Evolutionary conservation across 2,329 filamentous ascomycete genomes (phyloP).

Genomic region (Hypoxylon sp.): DNA sequence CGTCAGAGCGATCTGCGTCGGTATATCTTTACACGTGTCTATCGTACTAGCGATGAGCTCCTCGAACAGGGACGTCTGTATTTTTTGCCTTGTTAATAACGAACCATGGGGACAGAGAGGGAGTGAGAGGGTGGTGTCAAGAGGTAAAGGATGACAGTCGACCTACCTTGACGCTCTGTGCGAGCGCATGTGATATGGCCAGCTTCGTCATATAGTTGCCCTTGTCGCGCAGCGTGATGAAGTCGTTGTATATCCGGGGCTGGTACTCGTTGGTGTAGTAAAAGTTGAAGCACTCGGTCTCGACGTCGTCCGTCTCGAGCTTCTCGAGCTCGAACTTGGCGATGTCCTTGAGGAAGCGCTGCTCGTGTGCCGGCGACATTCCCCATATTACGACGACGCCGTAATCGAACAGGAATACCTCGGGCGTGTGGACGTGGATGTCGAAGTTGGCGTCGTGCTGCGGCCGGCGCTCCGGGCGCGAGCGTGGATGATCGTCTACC

Average conservation of each 20-base stretch:
- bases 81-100: not conserved
- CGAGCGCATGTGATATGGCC: constrained; percentile 92
- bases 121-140: not conserved
- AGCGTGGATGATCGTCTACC: constrained; percentile 46
- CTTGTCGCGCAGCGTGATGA: constrained; percentile 93
- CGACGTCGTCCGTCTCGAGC: constrained; percentile 84
- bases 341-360: constrained; percentile 90
- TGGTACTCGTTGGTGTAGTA: constrained; percentile 99
- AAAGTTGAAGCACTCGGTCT: constrained; percentile 97
- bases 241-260: constrained; percentile 98
- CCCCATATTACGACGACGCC: constrained; percentile 98
- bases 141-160: constrained; percentile 13
- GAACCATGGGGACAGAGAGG: not conserved
- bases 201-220: constrained; percentile 98
- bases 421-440: constrained; percentile 86
- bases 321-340: constrained; percentile 94
- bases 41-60: constrained; percentile 94
- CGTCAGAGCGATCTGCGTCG: constrained; percentile 88
- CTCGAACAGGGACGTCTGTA: constrained; percentile 89
- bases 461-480: constrained; percentile 46
- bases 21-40: constrained; percentile 90
- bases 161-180: constrained; percentile 88
- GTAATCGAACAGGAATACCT: constrained; percentile 96
- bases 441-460: constrained; percentile 75
- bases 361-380: constrained; percentile 90